Evolutionary conservation across 73 alveolate genomes (phyloP).

Genomic region (Paramecium tetraurelia): DNA sequence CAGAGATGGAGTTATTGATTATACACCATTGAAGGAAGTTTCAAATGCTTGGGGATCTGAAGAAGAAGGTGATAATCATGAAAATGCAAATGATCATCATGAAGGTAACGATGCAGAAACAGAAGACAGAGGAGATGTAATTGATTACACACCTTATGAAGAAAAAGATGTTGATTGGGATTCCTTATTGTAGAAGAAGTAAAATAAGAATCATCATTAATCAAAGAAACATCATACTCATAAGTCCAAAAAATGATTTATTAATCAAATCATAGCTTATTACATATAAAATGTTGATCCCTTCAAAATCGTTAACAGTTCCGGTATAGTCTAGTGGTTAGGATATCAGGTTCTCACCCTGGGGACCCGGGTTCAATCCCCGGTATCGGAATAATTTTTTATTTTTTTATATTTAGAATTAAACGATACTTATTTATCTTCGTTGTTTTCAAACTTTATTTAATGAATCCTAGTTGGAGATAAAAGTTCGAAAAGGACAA

Average conservation of each 20-base stretch:
- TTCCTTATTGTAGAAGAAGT: not conserved
- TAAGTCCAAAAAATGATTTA: not conserved
- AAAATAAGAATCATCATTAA: not conserved
- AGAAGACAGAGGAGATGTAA: slow-evolving; percentile 5
- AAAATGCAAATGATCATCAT: not conserved
- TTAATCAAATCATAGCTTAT: not conserved
- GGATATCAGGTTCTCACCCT: slow-evolving; percentile 56
- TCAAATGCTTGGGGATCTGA: slow-evolving; percentile 6
- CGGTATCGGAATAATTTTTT: slow-evolving; percentile 48
- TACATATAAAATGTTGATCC: not conserved
- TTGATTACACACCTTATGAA: slow-evolving; percentile 27
- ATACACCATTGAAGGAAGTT: not conserved
- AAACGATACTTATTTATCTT: not conserved
- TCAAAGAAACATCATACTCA: slow-evolving; percentile 5
- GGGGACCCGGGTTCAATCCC: slow-evolving; percentile 57
- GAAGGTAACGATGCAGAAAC: not conserved
- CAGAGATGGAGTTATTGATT: slow-evolving; percentile 29
- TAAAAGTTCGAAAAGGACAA: not conserved
- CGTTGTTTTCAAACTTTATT: not conserved
- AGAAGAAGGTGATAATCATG: not conserved
- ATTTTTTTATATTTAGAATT: not conserved
- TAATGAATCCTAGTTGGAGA: not conserved
- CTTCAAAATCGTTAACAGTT: not conserved
- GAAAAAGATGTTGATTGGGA: not conserved
- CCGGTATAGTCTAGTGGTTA: slow-evolving; percentile 55